Evolutionary conservation across 345 rosid species (phyloP).

Genomic region (Aegle marmelos): DNA sequence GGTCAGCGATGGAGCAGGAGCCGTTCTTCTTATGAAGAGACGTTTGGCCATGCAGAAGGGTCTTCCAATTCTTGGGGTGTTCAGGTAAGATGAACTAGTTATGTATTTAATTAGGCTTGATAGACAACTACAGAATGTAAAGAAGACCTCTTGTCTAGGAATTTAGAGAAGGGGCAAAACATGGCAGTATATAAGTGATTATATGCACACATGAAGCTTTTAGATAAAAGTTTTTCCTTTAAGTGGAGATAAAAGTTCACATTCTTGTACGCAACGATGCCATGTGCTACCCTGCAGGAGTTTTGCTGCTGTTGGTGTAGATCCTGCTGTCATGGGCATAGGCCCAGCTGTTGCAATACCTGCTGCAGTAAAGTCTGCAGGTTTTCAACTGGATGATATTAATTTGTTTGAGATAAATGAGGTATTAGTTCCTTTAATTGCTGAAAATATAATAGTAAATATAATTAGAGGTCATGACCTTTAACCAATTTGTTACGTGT

Average conservation of each 20-base stretch:
- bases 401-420: slow-evolving; percentile 91
- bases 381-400: slow-evolving; percentile 62
- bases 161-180: not conserved
- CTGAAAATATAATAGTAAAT: not conserved
- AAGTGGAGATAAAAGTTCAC: not conserved
- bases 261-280: not conserved
- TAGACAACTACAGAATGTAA: not conserved
- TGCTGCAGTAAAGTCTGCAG: slow-evolving; percentile 80
- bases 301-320: slow-evolving; percentile 94
- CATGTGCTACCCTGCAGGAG: slow-evolving; percentile 52
- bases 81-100: slow-evolving; percentile 47
- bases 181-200: not conserved
- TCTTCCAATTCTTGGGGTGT: slow-evolving; percentile 86
- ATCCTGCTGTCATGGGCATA: slow-evolving; percentile 90
- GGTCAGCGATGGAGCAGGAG: slow-evolving; percentile 97
- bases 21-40: slow-evolving; percentile 92
- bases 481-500: slow-evolving; percentile 3
- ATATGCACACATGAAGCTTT: not conserved
- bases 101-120: not conserved
- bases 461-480: not conserved
- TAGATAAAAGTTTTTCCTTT: not conserved
- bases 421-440: slow-evolving; percentile 34
- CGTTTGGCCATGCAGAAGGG: slow-evolving; percentile 79
- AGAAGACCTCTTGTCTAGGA: not conserved
- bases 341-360: slow-evolving; percentile 98